Evolutionary conservation across 2,329 filamentous ascomycete genomes (phyloP).

Genomic region (Colletotrichum lini): DNA sequence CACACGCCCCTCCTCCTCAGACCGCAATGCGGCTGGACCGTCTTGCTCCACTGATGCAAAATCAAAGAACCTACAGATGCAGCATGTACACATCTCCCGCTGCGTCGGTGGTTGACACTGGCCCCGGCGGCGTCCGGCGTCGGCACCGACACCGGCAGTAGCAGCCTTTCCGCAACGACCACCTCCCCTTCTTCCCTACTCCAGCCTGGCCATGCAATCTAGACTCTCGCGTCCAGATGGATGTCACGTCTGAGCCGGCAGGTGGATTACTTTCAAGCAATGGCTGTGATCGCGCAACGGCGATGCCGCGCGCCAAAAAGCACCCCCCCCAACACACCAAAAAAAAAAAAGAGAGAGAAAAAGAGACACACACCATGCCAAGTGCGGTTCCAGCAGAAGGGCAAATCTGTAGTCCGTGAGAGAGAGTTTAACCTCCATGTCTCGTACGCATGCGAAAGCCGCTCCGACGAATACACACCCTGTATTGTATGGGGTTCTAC

Average conservation of each 20-base stretch:
- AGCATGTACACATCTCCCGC: not conserved
- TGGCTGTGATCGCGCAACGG: not conserved
- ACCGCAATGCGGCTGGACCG: not conserved
- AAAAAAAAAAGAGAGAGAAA: too few relatives aligned
- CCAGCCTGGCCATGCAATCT: not conserved
- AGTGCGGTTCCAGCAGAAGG: not conserved
- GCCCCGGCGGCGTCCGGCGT: constrained; percentile 6
- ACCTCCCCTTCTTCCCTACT: not conserved
- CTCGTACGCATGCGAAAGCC: not conserved
- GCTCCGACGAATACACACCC: not conserved
- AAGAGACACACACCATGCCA: not conserved
- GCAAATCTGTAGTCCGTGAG: not conserved
- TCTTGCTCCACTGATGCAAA: not conserved
- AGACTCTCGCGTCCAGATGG: not conserved
- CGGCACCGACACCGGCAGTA: constrained; percentile 6
- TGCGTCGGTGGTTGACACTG: constrained; percentile 7
- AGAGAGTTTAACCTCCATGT: not conserved
- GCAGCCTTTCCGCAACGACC: not conserved
- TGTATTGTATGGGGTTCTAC: not conserved
- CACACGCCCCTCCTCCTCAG: not conserved
- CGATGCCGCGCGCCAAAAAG: not conserved
- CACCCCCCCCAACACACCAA: too few relatives aligned
- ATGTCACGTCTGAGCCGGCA: not conserved
- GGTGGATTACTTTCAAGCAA: not conserved
- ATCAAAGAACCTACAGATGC: not conserved